phyloP scores from a whole-genome alignment of 2,329 filamentous ascomycete species.

The Colletotrichum lini region DNA sequence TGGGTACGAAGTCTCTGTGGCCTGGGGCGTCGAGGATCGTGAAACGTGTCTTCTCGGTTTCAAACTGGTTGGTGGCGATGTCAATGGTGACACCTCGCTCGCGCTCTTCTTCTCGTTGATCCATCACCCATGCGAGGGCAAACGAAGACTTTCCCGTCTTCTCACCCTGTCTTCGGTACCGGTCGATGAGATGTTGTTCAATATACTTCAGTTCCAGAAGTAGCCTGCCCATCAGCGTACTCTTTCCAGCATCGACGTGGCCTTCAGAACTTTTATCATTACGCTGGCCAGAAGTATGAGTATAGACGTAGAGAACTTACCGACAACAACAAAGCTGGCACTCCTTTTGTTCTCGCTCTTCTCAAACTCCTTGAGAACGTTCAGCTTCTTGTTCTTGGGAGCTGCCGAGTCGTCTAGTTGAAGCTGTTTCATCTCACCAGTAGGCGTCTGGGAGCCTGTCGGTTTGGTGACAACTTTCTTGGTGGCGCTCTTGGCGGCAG shows the following conservation, averaged over 20 bases:
- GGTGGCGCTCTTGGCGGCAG: slow-evolving; percentile 57
- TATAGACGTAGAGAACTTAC: slow-evolving; percentile 62
- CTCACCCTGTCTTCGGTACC: slow-evolving; percentile 89
- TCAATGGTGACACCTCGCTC: slow-evolving; percentile 95
- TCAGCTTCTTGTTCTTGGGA: slow-evolving; percentile 82
- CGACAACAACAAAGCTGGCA: slow-evolving; percentile 93
- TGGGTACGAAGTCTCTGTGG: slow-evolving; percentile 95
- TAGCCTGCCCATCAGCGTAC: slow-evolving; percentile 96
- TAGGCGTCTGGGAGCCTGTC: slow-evolving; percentile 49
- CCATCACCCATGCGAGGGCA: slow-evolving; percentile 96
- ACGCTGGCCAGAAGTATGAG: slow-evolving; percentile 3
- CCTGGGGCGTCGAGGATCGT: slow-evolving; percentile 97
- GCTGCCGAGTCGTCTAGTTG: slow-evolving; percentile 68
- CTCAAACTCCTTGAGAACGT: slow-evolving; percentile 86
- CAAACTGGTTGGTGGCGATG: slow-evolving; percentile 94
- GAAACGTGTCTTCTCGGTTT: slow-evolving; percentile 88
- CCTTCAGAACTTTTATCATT: slow-evolving; percentile 63
- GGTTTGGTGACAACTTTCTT: slow-evolving; percentile 49
- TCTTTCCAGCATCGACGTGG: slow-evolving; percentile 98
- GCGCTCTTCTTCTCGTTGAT: slow-evolving; percentile 91
- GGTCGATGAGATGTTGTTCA: slow-evolving; percentile 89
- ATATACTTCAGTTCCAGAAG: slow-evolving; percentile 90
- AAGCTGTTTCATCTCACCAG: slow-evolving; percentile 54
- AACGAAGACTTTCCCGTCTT: slow-evolving; percentile 96
- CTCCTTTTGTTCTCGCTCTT: slow-evolving; percentile 83